A percentile compares a stretch with the other conserved stretches of the same genome.
phyloP scores from a whole-genome alignment of 1,139 yeast species.

The Waltiozyma sp. region DNA sequence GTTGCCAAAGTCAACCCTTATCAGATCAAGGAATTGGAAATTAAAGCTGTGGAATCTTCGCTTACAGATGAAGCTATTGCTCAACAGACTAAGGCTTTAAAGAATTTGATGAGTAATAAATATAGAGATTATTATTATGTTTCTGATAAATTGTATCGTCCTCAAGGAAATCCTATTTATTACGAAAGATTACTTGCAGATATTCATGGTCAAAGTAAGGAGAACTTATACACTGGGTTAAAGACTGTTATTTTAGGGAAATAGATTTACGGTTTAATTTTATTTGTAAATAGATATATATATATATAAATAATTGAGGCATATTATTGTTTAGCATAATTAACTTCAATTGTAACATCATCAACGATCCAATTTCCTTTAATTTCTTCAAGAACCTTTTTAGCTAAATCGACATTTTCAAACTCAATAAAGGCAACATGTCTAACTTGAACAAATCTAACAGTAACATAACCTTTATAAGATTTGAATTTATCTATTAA shows the following conservation, averaged over 20 bases:
- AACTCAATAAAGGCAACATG: constrained; percentile 78
- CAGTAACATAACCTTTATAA: constrained; percentile 50
- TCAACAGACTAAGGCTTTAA: constrained; percentile 49
- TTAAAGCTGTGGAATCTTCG: constrained; percentile 25
- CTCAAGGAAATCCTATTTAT: constrained; percentile 77
- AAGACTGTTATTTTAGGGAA: constrained; percentile 64
- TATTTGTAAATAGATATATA: too few species aligned
- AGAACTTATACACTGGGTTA: constrained; percentile 50
- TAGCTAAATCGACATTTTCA: constrained; percentile 28
- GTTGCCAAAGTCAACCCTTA: constrained; percentile 18
- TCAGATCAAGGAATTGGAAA: constrained; percentile 25
- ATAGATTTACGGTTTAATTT: too few species aligned
- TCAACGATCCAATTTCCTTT: neutral
- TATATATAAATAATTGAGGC: too few species aligned
- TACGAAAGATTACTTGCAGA: constrained; percentile 63
- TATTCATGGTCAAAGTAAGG: constrained; percentile 64
- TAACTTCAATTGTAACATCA: neutral
- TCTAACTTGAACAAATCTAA: constrained; percentile 56
- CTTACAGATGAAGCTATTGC: constrained; percentile 40
- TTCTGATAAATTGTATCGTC: constrained; percentile 56
- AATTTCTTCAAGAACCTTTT: neutral
- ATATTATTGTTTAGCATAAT: neutral
- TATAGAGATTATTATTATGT: constrained; percentile 53
- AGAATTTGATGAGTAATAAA: constrained; percentile 49
- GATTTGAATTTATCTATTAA: constrained; percentile 35